A percentile compares a stretch with the other conserved stretches of the same genome.
phyloP scores from a whole-genome alignment of 202 grass and related monocot species.

The Panicum virgatum region DNA sequence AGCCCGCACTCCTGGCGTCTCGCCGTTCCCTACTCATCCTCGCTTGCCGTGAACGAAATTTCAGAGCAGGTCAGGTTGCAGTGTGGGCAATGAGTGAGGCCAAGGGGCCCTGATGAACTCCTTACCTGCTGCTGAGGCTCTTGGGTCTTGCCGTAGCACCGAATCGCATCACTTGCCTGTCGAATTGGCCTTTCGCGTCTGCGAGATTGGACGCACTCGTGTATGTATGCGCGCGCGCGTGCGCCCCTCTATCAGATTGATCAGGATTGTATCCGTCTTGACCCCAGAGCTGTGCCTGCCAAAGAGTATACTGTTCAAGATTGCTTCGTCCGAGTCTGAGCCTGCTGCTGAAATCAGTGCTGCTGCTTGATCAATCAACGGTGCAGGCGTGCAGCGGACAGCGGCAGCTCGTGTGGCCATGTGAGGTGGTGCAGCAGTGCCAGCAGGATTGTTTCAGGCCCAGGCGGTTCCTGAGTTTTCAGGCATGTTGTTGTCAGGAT shows the following conservation, averaged over 20 bases:
- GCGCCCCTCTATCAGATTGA: no score
- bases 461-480: neutral
- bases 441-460: neutral
- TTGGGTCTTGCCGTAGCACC: no score
- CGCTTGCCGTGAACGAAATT: neutral
- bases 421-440: neutral
- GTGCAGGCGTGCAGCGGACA: neutral
- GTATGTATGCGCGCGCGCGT: no score
- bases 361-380: neutral
- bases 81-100: neutral
- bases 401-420: neutral
- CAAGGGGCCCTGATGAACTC: neutral
- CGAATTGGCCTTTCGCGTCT: neutral
- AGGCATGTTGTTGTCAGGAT: neutral
- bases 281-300: neutral
- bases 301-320: neutral
- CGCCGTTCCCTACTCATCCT: neutral
- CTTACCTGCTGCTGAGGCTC: neutral
- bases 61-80: no score
- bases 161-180: neutral
- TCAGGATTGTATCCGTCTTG: neutral
- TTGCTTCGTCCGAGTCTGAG: neutral
- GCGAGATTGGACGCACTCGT: neutral
- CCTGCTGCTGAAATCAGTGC: neutral
- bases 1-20: neutral